Evolutionary conservation across 768 basidiomycete species (phyloP).

Genomic region (Pisolithus tinctorius): DNA sequence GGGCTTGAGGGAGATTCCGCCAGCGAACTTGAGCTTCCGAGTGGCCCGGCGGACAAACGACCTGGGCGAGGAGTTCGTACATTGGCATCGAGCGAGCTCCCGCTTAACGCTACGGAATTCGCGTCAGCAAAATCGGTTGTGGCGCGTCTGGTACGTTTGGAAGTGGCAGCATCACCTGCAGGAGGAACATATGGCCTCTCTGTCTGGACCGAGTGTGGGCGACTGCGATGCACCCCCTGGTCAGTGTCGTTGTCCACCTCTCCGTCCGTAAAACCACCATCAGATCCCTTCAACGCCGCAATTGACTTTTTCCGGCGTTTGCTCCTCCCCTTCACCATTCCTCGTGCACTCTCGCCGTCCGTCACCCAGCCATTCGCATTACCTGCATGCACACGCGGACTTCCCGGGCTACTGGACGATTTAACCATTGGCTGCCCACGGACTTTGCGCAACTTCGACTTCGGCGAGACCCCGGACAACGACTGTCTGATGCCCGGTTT

Average conservation of each 20-base stretch:
- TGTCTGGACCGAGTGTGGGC: neutral
- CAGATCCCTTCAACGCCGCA: slow-evolving; percentile 19
- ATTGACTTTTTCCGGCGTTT: slow-evolving; percentile 16
- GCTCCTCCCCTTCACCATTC: neutral
- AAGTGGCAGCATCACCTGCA: neutral
- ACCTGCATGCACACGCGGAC: neutral
- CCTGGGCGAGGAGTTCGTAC: neutral
- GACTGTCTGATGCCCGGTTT: neutral
- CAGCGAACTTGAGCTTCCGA: neutral
- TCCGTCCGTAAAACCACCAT: slow-evolving; percentile 24
- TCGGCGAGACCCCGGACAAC: neutral
- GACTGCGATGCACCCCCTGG: neutral
- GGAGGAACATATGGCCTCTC: neutral
- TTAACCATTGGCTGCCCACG: neutral
- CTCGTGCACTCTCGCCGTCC: slow-evolving; percentile 2
- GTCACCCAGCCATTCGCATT: slow-evolving; percentile 14
- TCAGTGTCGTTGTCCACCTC: slow-evolving; percentile 9
- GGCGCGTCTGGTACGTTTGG: slow-evolving; percentile 1
- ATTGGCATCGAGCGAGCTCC: neutral
- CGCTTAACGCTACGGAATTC: neutral
- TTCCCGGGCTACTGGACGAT: neutral
- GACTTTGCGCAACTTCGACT: slow-evolving; percentile 8
- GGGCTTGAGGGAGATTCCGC: neutral
- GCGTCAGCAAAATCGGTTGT: slow-evolving; percentile 4
- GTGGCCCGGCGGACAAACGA: neutral